A percentile compares a stretch with the other conserved stretches of the same genome.
Evolutionary conservation across 192 early-diverging fungal species (phyloP).

Genomic region (Polychytrium aggregatum): DNA sequence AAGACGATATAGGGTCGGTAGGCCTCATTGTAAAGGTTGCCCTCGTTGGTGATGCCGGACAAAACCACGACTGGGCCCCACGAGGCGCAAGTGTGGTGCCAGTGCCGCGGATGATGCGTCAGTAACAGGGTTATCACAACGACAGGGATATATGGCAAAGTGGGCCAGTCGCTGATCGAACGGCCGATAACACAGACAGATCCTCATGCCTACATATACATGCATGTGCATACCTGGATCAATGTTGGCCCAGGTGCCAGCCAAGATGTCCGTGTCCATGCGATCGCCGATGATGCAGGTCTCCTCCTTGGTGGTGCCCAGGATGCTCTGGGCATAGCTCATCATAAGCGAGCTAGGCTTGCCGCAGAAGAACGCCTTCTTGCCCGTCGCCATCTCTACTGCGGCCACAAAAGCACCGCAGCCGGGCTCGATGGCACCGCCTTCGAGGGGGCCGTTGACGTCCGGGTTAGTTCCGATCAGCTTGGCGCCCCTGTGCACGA

Average conservation of each 20-base stretch:
- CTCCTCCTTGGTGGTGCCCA: slow-evolving; percentile 39
- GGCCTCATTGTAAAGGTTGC: slow-evolving; percentile 28
- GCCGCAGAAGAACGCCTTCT: slow-evolving; percentile 50
- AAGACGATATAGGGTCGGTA: slow-evolving; percentile 44
- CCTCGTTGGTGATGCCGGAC: slow-evolving; percentile 36
- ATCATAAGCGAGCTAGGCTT: slow-evolving; percentile 7
- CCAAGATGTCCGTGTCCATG: slow-evolving; percentile 57
- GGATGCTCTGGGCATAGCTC: slow-evolving; percentile 36
- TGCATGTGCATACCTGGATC: slow-evolving; percentile 34
- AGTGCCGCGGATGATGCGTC: too few species aligned
- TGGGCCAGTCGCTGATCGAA: too few species aligned
- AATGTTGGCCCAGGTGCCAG: slow-evolving; percentile 45
- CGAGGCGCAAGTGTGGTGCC: too few species aligned
- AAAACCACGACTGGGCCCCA: slow-evolving; percentile 44
- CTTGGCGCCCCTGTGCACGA: slow-evolving; percentile 41
- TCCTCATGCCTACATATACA: too few species aligned
- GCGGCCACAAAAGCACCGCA: slow-evolving; percentile 45
- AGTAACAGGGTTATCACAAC: too few species aligned
- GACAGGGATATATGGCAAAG: too few species aligned
- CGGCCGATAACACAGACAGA: background rate
- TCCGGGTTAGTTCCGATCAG: slow-evolving; percentile 57
- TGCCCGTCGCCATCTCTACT: slow-evolving; percentile 44
- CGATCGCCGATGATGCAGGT: slow-evolving; percentile 57
- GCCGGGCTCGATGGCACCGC: slow-evolving; percentile 35
- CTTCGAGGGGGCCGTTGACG: slow-evolving; percentile 35